Evolutionary conservation across 331 rosid species (phyloP).

Genomic region (Ulmus americana): DNA sequence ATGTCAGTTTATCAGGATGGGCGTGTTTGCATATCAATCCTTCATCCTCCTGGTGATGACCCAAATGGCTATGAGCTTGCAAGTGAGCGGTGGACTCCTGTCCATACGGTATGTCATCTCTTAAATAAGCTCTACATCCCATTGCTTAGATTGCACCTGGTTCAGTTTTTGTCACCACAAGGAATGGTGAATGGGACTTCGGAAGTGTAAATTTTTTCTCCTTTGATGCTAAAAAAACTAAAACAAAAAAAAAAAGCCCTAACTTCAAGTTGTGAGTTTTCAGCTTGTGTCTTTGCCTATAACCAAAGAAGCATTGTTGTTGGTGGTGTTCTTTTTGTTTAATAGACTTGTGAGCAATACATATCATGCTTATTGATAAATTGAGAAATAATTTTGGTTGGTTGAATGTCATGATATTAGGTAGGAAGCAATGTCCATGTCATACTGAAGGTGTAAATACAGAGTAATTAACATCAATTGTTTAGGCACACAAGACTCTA

Average conservation of each 20-base stretch:
- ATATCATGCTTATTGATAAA: background rate
- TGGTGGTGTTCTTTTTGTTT: too few relatives aligned
- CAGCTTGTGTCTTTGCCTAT: too few relatives aligned
- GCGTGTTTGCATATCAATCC: constrained; percentile 98
- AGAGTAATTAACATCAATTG: background rate
- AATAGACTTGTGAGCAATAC: background rate
- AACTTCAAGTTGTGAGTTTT: too few relatives aligned
- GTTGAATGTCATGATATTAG: background rate
- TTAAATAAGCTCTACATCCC: background rate
- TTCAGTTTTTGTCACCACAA: background rate
- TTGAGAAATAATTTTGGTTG: background rate
- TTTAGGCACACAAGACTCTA: background rate
- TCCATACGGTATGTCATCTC: constrained; percentile 45
- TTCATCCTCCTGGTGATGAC: constrained; percentile 98
- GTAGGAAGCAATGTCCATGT: background rate
- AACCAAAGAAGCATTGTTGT: too few relatives aligned
- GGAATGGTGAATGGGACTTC: background rate
- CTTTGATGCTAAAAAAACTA: background rate
- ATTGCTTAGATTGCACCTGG: background rate
- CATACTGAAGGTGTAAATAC: background rate
- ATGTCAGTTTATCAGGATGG: constrained; percentile 94
- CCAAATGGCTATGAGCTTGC: constrained; percentile 99
- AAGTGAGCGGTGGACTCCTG: constrained; percentile 99
- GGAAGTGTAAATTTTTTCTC: background rate
- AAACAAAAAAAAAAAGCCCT: too few relatives aligned